Base-by-base conservation (phyloP, 2,329 filamentous ascomycete genomes). In the Rutstroemia sp. region DNA sequence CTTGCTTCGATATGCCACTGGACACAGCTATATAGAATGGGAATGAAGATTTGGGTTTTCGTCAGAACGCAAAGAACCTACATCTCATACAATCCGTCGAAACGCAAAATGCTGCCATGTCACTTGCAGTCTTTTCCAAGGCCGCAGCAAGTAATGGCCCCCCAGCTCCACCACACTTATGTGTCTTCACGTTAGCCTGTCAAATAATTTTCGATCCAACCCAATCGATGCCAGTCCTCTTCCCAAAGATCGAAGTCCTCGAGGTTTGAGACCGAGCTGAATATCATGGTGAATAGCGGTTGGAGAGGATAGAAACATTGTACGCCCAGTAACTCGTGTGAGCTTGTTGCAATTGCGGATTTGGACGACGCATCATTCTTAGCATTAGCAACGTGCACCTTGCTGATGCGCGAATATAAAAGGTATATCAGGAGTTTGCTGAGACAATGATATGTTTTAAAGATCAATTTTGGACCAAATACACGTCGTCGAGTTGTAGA, bases 401-500 rank as follows among this genome's bases (percentile, higher is more conserved):
- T 34, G 45, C 19, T 54, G 45, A 54, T 49, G 52, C 36, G 52
- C 14, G 45, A 34, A 36, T 49, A 30, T 25, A 16, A 25, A 30
- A 42, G 14, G 10, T 23, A 54, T 21, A 49, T 34, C n/a, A 38
- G 27, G n/a, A 45, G 49, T 34, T 42, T 36, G 36, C 39, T 30
- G 44, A 23, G 36, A 49, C 10, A 12, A 27, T 16, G 21, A 7
- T 30, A n/a, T 54, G 21, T 48, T 48, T 39, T 48, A 39, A 39
- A 40, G 36, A 49, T 44, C 27, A 42, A n/a, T 16, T 49, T 54
- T 54, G 52, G 36, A 34, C 34, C 49, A 30, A 34, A 42, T 30
- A n/a, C 52, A 54, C 45, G 52, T 54, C 36, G 45, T 54, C 45
- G 52, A 23, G 14, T 49, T 46, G 30, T n/a, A 36, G 47, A 54